Base-by-base conservation (phyloP, 441 rosid genomes). In the Gossypium trilobum region DNA sequence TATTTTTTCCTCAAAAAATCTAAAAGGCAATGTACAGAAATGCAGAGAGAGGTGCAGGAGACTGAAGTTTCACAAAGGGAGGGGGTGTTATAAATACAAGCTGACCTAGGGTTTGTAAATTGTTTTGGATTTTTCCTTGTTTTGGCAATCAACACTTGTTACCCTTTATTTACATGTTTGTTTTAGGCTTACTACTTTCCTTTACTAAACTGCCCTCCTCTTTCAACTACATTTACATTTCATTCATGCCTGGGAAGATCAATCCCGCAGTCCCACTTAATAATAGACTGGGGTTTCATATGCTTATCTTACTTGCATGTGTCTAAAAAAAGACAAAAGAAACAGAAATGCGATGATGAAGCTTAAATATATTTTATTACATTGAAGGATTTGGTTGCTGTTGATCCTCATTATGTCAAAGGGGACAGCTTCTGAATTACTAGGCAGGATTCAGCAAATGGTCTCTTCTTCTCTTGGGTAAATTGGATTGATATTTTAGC, bases 61-160 rank as follows among this genome's bases (percentile, higher is more conserved):
- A 85, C 59, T 78, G 89, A 71, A 82, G 36, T 87, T 75, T 70
- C 87, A 87, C 85, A 7, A 13, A 80, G 84, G 84, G 86, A 13
- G 80, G 84, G 84, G 87, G 87, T 78, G 85, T 65, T 85, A 89
- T 89, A 93, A 91, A 91, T 87, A 87, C 84, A 83, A 84, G 87
- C 77, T 71, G 78, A 70, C 71, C 72, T 72, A 74, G 78, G 79
- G 74, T 77, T 82, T 82, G 71, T 73, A 67, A 81, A 71, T 68
- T 39, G 60, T 81, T 64, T 85, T 87, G 87, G 87, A 80, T 57
- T 86, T 85, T 87, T 85, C 80, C 80, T 68, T 72, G 55, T 76
- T 89, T 81, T 80, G 87, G 91, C 77, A 87, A 86, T 78, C 78
- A 19, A 75, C 83, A 78, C 75, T 76, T 80, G 78, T 82, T 79